These are phyloP conservation scores for Oryza coarctata DNA, from an alignment of 176 grass and related monocot species.

Conservation along the genomic window DNA sequence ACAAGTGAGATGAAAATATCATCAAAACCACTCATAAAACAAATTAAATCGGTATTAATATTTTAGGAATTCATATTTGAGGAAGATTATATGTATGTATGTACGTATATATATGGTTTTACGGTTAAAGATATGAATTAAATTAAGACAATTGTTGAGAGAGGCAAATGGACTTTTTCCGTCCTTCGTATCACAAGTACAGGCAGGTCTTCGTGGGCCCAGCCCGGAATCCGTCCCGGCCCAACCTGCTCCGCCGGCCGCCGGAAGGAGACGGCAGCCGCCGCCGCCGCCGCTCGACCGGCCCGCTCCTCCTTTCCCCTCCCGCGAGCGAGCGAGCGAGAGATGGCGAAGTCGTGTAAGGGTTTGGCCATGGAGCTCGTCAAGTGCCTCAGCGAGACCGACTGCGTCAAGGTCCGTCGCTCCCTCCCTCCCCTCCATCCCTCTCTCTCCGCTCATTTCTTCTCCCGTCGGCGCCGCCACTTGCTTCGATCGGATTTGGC, in stretches of 20 bases:
- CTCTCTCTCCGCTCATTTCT: background rate
- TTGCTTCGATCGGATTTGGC: background rate
- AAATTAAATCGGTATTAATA: no score
- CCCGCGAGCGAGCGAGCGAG: background rate
- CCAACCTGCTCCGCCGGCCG: background rate
- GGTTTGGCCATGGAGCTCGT: slow-evolving; percentile 95
- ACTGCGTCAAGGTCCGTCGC: slow-evolving; percentile 74
- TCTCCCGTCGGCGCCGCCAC: background rate
- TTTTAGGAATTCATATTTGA: no score
- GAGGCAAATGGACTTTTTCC: no score
- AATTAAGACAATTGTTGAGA: no score
- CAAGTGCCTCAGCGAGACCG: slow-evolving; percentile 92
- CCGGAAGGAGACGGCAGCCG: background rate
- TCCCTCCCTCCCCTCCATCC: background rate
- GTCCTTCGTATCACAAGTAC: no score
- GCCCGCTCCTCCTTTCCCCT: background rate
- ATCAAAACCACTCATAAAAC: no score
- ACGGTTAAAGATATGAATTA: no score
- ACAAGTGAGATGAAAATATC: no score
- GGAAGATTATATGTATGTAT: no score
- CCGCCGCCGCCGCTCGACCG: background rate
- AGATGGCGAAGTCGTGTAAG: slow-evolving; percentile 89
- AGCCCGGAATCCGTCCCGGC: background rate
- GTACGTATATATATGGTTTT: no score
- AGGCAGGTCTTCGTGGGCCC: background rate